phyloP scores from a whole-genome alignment of 2,329 filamentous ascomycete species.

The Elsinoe fawcettii region DNA sequence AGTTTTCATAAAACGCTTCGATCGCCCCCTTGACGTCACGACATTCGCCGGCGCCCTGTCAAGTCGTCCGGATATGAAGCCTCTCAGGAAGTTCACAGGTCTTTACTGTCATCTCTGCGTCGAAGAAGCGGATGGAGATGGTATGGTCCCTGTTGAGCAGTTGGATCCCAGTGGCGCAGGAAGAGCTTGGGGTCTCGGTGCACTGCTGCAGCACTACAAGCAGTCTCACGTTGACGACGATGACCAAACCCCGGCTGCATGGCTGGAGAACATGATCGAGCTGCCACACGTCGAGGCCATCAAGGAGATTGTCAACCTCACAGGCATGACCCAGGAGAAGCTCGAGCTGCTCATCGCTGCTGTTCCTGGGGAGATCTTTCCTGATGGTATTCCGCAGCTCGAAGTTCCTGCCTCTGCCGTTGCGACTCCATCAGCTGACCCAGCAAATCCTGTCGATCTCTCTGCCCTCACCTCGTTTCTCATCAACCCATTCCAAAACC shows the following conservation, averaged over 20 bases:
- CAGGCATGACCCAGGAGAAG: slow-evolving; percentile 52
- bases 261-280: slow-evolving; percentile 55
- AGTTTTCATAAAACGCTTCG: slow-evolving; percentile 52
- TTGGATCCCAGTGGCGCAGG: neutral
- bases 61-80: slow-evolving; percentile 34
- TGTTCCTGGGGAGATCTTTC: slow-evolving; percentile 31
- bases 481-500: neutral
- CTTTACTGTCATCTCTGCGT: slow-evolving; percentile 39
- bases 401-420: slow-evolving; percentile 26
- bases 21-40: slow-evolving; percentile 49
- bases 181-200: slow-evolving; percentile 39
- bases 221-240: slow-evolving; percentile 44
- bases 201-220: slow-evolving; percentile 53
- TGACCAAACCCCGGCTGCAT: slow-evolving; percentile 37
- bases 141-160: neutral
- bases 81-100: slow-evolving; percentile 37
- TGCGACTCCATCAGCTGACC: slow-evolving; percentile 20
- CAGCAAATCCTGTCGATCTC: neutral
- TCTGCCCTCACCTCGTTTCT: neutral
- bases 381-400: slow-evolving; percentile 37
- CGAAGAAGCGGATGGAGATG: neutral
- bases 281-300: slow-evolving; percentile 47
- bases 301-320: slow-evolving; percentile 41
- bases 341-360: slow-evolving; percentile 27
- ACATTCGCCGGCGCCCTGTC: slow-evolving; percentile 37